Evolutionary conservation across 148 eudicot genomes (phyloP).

Genomic region (Limonium bicolor): DNA sequence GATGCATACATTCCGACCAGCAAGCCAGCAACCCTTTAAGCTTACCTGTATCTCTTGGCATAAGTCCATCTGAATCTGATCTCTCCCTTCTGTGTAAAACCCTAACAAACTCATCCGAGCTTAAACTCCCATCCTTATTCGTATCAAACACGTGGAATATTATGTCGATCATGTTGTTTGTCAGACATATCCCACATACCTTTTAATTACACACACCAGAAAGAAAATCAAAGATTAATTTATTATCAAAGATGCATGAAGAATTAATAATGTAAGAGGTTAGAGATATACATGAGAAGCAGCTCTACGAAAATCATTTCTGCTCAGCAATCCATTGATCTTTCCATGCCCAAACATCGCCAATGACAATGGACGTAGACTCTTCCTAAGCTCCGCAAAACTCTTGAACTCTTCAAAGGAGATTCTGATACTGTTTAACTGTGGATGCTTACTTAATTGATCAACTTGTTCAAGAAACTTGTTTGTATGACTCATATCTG

Average conservation of each 20-base stretch:
- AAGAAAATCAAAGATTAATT: not conserved
- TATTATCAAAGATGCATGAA: too few species aligned
- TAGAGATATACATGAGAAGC: slow-evolving; percentile 46
- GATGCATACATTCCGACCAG: slow-evolving; percentile 62
- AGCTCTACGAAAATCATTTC: slow-evolving; percentile 70
- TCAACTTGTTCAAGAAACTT: slow-evolving; percentile 67
- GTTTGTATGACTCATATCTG: slow-evolving; percentile 50
- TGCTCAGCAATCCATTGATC: slow-evolving; percentile 57
- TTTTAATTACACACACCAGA: slow-evolving; percentile 1
- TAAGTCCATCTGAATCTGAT: slow-evolving; percentile 10
- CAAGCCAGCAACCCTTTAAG: slow-evolving; percentile 42
- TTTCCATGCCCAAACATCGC: slow-evolving; percentile 73
- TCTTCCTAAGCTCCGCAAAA: slow-evolving; percentile 50
- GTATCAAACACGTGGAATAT: slow-evolving; percentile 64
- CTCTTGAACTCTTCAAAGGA: slow-evolving; percentile 59
- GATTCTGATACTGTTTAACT: slow-evolving; percentile 22
- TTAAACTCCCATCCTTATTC: slow-evolving; percentile 60
- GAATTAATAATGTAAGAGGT: not conserved
- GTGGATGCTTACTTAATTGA: slow-evolving; percentile 30
- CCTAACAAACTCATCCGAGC: slow-evolving; percentile 69
- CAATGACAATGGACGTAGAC: slow-evolving; percentile 46
- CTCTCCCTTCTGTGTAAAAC: slow-evolving; percentile 52
- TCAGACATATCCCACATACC: slow-evolving; percentile 72
- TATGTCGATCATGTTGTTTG: slow-evolving; percentile 52
- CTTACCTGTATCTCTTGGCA: slow-evolving; percentile 27